phyloP scores from a whole-genome alignment of 2,329 filamentous ascomycete genomes.

The Diaporthe humulicola region DNA sequence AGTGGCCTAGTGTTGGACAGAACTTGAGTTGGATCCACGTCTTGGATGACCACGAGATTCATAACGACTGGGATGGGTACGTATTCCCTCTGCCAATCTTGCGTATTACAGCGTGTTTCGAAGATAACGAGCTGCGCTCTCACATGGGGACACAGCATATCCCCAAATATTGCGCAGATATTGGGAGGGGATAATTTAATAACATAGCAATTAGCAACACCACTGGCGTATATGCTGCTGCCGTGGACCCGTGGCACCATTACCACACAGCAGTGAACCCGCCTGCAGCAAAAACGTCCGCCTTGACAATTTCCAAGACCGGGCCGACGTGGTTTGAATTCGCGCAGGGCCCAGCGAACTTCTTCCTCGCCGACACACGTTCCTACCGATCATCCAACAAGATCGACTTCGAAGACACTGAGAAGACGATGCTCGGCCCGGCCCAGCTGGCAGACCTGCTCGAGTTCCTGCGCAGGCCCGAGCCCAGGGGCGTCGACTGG shows the following conservation, averaged over 20 bases:
- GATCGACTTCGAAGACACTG: slow-evolving; percentile 68
- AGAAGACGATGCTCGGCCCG: slow-evolving; percentile 89
- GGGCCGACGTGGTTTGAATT: slow-evolving; percentile 91
- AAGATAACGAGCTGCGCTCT: neutral
- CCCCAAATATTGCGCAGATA: too few relatives aligned
- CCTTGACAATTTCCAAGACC: slow-evolving; percentile 50
- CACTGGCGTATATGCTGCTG: slow-evolving; percentile 83
- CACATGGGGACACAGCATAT: too few relatives aligned
- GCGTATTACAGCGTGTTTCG: too few relatives aligned
- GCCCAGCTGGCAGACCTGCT: slow-evolving; percentile 85
- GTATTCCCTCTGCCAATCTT: neutral
- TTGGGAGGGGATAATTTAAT: neutral
- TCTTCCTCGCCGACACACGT: slow-evolving; percentile 95
- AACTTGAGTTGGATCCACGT: slow-evolving; percentile 98
- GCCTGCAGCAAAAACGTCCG: slow-evolving; percentile 70
- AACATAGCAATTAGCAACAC: slow-evolving; percentile 66
- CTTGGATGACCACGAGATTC: slow-evolving; percentile 95
- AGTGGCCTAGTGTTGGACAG: slow-evolving; percentile 82
- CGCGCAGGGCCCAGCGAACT: slow-evolving; percentile 88
- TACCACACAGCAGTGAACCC: slow-evolving; percentile 92
- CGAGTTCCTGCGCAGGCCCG: slow-evolving; percentile 78
- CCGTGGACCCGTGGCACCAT: slow-evolving; percentile 85
- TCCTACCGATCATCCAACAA: slow-evolving; percentile 82
- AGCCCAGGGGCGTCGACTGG: slow-evolving; percentile 86
- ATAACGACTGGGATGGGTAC: slow-evolving; percentile 84